Base-by-base conservation (phyloP, 2,329 filamentous ascomycete species). In the Aspergillus sp. region DNA sequence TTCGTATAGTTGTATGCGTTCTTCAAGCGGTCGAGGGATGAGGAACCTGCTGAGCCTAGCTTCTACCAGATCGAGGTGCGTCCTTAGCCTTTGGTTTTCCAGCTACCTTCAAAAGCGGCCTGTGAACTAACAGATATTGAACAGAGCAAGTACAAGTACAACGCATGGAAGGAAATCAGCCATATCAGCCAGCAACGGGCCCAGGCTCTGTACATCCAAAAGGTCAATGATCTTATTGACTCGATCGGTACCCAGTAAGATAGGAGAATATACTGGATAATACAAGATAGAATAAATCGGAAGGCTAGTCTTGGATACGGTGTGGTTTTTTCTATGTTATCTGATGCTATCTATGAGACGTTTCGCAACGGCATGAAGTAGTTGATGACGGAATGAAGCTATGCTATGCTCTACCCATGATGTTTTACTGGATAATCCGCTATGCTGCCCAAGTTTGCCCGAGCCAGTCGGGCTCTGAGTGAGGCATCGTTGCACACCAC, bases 71-170 rank as follows among this genome's bases (percentile, higher is more conserved):
- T 66, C 47, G 59, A 64, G 65, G 62, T 68, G 23, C 37, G 51
- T 49, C 14, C 41, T 43, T 31, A 35, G 15, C 56, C 55, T 43
- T 31, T 45, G 8, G 15, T 49, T 46, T 40, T 24, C 41, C 5
- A 27, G 15, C 12, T 6, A 6, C 11, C n/a, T 7, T 33, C 7
- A 6, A 31, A 14, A 33, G 14, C 2, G 14, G 31, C 4, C 3
- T 24, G 23, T 47, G 24, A 21, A 45, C 15, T 48, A 19, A 48
- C 31, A 8, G 17, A 37, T 37, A 12, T 11, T 8, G n/a, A 63
- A 60, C 52, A 91, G 90, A 86, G 81, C 78, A 96, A 95, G 80
- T 86, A 86, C 69, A 96, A 96, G 84, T 85, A 87, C 79, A 83
- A 81, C 68, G 86, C 88, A 55, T 96, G 91, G 91, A 79, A 91